These are phyloP conservation scores for Aquilaria yunnanensis DNA, from an alignment of 345 rosid species.

Conservation along the genomic window DNA sequence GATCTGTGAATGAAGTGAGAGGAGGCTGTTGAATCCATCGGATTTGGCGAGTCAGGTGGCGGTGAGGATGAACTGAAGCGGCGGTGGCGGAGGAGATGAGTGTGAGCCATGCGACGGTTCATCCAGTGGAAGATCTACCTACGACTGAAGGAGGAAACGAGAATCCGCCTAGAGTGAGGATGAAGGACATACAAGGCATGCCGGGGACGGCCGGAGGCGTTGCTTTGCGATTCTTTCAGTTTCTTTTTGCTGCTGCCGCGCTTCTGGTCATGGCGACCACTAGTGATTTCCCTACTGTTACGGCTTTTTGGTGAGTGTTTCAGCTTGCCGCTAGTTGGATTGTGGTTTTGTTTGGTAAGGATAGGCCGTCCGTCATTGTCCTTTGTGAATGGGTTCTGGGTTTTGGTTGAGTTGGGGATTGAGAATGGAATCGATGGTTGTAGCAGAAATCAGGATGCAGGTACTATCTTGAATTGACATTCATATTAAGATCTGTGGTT, in stretches of 20 bases:
- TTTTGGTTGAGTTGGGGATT: no score
- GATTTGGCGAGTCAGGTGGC: constrained; percentile 4
- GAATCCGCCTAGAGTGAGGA: constrained; percentile 46
- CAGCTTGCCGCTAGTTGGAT: neutral
- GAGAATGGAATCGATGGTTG: no score
- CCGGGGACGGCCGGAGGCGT: constrained; percentile 70
- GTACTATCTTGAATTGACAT: no score
- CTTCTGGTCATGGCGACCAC: constrained; percentile 65
- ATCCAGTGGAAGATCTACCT: constrained; percentile 67
- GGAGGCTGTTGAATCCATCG: no score
- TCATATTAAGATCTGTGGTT: no score
- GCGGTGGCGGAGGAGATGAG: constrained; percentile 41
- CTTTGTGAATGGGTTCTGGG: no score
- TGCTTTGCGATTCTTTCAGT: constrained; percentile 48
- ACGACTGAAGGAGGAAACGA: constrained; percentile 32
- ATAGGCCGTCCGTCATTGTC: neutral
- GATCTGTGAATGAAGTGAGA: neutral
- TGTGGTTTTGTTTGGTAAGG: constrained; percentile 1
- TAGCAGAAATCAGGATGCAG: no score
- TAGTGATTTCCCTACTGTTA: constrained; percentile 64
- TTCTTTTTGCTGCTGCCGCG: constrained; percentile 52
- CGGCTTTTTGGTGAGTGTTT: constrained; percentile 52
- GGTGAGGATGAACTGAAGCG: constrained; percentile 36
- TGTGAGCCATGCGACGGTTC: constrained; percentile 79
- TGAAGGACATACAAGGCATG: constrained; percentile 70